Percentiles rank a stretch among this genome's conserved stretches.
Evolutionary conservation across 169 alveolate genomes (phyloP).

Genomic region (Eimeria brunetti): DNA sequence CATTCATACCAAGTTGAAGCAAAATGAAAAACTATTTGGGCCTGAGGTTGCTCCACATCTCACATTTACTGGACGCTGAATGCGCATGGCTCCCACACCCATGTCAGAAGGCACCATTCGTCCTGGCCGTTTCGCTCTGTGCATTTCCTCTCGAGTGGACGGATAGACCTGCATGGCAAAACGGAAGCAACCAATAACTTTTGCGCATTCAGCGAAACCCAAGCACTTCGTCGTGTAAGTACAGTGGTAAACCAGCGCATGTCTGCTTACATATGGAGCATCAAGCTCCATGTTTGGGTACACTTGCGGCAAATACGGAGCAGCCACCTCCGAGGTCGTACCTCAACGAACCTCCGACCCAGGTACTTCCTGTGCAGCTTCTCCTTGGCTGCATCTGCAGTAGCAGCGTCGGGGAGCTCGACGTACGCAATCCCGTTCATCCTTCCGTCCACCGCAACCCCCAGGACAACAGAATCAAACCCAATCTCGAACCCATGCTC

Average conservation of each 20-base stretch:
- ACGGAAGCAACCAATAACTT: neutral
- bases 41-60: neutral
- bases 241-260: neutral
- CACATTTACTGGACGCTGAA: slow-evolving; percentile 58
- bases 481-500: slow-evolving; percentile 74
- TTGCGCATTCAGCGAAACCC: neutral
- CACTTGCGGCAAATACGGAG: neutral
- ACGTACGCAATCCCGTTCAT: slow-evolving; percentile 81
- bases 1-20: neutral
- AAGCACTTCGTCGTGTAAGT: neutral
- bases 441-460: slow-evolving; percentile 80
- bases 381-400: slow-evolving; percentile 78
- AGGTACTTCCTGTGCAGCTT: slow-evolving; percentile 73
- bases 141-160: slow-evolving; percentile 78
- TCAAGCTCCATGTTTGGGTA: neutral
- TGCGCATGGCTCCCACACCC: slow-evolving; percentile 73
- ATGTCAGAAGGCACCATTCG: slow-evolving; percentile 49
- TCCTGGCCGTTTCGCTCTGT: slow-evolving; percentile 70
- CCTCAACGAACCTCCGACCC: slow-evolving; percentile 75
- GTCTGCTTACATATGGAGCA: neutral
- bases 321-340: neutral
- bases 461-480: slow-evolving; percentile 77
- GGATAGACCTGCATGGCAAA: slow-evolving; percentile 51
- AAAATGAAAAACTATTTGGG: neutral
- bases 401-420: slow-evolving; percentile 68